These are phyloP conservation scores for Singerocomus inundabilis DNA, from an alignment of 1,284 basidiomycete species.

Conservation along the genomic window DNA sequence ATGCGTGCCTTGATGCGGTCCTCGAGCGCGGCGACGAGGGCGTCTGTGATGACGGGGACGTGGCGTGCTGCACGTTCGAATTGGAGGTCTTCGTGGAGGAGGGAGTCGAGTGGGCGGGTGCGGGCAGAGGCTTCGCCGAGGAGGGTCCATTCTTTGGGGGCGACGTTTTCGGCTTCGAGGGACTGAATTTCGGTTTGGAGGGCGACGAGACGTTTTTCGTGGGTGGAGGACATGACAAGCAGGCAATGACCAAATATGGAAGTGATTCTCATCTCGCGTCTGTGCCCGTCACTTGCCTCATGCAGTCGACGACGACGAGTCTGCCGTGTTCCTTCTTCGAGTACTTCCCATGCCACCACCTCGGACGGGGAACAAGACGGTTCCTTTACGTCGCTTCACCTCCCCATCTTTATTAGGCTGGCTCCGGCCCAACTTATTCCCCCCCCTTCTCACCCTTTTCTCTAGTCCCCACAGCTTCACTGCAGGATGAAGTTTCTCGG, in stretches of 20 bases:
- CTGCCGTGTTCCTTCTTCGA: not conserved
- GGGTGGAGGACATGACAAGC: constrained; percentile 42
- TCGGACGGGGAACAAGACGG: not conserved
- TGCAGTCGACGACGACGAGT: not conserved
- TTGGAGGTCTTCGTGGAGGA: constrained; percentile 93
- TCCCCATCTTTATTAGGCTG: not conserved
- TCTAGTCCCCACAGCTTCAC: not conserved
- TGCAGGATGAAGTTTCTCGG: constrained; percentile 13
- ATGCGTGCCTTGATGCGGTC: constrained; percentile 92
- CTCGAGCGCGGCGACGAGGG: constrained; percentile 81
- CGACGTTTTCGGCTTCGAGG: constrained; percentile 71
- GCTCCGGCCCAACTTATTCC: not conserved
- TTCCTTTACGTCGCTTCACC: not conserved
- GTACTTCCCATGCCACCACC: not conserved
- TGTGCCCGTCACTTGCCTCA: not conserved
- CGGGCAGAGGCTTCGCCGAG: constrained; percentile 88
- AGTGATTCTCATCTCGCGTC: too few relatives aligned
- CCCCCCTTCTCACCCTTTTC: too few relatives aligned
- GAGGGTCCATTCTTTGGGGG: constrained; percentile 83
- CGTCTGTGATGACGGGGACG: constrained; percentile 89
- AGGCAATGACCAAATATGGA: too few relatives aligned
- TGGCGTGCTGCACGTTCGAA: constrained; percentile 90
- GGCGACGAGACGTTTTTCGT: constrained; percentile 61
- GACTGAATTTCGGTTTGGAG: constrained; percentile 67
- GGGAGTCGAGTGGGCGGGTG: constrained; percentile 85